Percentiles rank a stretch among this genome's conserved stretches.
Evolutionary conservation across 2,329 filamentous ascomycete genomes (phyloP).

Genomic region (Aspergillus tamarii): DNA sequence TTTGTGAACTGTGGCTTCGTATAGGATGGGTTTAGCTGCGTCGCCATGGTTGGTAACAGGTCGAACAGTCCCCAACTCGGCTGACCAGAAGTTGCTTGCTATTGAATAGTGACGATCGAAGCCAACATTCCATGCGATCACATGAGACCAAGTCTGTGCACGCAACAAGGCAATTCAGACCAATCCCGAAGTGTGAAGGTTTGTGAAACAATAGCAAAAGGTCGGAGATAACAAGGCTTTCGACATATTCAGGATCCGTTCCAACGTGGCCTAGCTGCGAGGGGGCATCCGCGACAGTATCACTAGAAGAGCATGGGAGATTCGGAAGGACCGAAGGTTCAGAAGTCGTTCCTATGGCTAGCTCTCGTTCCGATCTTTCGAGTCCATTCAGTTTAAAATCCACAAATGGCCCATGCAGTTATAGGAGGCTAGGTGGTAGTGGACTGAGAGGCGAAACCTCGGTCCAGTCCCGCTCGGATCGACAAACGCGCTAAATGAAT

Average conservation of each 20-base stretch:
- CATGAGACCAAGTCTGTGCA: conserved; percentile 5
- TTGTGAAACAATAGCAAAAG: conserved; percentile 16
- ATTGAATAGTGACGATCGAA: conserved; percentile 6
- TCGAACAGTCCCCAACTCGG: conserved; percentile 12
- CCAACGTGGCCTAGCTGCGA: conserved; percentile 17
- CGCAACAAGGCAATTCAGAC: conserved; percentile 4
- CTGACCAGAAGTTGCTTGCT: conserved; percentile 9
- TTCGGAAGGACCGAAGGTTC: not conserved
- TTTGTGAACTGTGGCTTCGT: conserved; percentile 29
- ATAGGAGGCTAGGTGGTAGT: conserved; percentile 3
- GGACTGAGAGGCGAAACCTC: conserved; percentile 12
- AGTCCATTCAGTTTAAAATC: not conserved
- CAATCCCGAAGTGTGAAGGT: conserved; percentile 14
- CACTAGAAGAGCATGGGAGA: conserved; percentile 11
- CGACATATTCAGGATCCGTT: conserved; percentile 28
- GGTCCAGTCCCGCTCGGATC: conserved; percentile 16
- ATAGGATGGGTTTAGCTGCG: conserved; percentile 18
- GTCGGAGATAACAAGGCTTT: conserved; percentile 20
- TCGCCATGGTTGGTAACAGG: conserved; percentile 25
- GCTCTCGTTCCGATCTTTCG: not conserved
- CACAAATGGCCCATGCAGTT: not conserved
- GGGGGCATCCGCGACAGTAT: conserved; percentile 15
- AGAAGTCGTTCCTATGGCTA: not conserved
- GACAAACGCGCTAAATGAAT: conserved; percentile 9
- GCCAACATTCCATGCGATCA: conserved; percentile 18